Conservation (phyloP, 106 monocot species). For the Dendrobium catenatum region DNA sequence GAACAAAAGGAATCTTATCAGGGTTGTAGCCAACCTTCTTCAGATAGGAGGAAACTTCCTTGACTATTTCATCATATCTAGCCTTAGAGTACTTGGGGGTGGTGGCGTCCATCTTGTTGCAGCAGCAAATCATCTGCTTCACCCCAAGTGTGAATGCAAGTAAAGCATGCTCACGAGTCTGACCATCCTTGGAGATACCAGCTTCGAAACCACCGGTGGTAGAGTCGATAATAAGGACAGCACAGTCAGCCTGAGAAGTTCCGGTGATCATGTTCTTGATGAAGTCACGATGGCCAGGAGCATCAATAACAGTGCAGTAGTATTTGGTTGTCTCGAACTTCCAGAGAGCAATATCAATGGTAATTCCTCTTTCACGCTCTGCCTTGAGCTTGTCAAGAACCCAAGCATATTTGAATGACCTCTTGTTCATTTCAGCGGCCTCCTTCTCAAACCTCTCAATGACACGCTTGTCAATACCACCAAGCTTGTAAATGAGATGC, state of each 20-base stretch:
- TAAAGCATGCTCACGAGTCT: slow-evolving; percentile 58
- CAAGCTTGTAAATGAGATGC: slow-evolving; percentile 61
- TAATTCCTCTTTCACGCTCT: slow-evolving; percentile 54
- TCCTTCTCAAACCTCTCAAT: slow-evolving; percentile 67
- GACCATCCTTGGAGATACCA: slow-evolving; percentile 66
- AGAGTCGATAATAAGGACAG: slow-evolving; percentile 52
- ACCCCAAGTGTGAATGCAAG: slow-evolving; percentile 69
- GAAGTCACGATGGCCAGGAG: slow-evolving; percentile 55
- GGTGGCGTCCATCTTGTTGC: slow-evolving; percentile 64
- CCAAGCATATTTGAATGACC: slow-evolving; percentile 68
- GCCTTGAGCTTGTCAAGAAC: slow-evolving; percentile 74
- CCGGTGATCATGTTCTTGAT: slow-evolving; percentile 70
- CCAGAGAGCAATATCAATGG: slow-evolving; percentile 68
- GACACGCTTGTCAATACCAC: slow-evolving; percentile 74
- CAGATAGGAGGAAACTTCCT: slow-evolving; percentile 55
- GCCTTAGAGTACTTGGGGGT: slow-evolving; percentile 53
- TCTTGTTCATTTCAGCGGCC: slow-evolving; percentile 61
- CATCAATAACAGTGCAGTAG: slow-evolving; percentile 41
- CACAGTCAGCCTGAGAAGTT: slow-evolving; percentile 56
- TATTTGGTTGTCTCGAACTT: slow-evolving; percentile 64
- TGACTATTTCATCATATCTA: slow-evolving; percentile 53
- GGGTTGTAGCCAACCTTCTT: slow-evolving; percentile 70
- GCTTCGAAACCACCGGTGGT: slow-evolving; percentile 71
- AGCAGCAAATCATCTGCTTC: slow-evolving; percentile 65
- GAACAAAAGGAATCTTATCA: slow-evolving; percentile 50